phyloP scores from a whole-genome alignment of 2,329 filamentous ascomycete species.

The Thelonectria rubi region DNA sequence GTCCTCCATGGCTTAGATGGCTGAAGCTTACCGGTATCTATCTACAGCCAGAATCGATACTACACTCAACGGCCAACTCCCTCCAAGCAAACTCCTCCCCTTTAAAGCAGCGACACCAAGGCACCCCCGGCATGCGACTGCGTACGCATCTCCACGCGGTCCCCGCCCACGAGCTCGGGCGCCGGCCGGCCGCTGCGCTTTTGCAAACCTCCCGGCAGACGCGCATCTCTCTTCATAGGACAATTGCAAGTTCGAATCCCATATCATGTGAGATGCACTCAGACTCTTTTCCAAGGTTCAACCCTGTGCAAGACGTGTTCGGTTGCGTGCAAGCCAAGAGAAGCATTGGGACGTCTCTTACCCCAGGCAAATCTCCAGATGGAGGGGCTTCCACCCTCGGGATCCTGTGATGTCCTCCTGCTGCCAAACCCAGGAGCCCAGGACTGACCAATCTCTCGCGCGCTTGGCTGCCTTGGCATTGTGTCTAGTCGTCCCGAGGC shows the following conservation, averaged over 20 bases:
- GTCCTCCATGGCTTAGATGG: too few relatives aligned
- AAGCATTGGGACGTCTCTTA: neutral
- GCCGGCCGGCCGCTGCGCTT: neutral
- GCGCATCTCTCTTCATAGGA: neutral
- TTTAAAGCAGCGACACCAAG: neutral
- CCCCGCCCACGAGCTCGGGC: neutral
- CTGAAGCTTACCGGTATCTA: neutral
- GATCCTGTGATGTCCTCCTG: conserved; percentile 15
- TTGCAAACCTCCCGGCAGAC: neutral
- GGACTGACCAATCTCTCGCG: conserved; percentile 17
- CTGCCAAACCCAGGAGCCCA: neutral
- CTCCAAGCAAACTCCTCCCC: neutral
- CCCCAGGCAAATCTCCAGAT: neutral
- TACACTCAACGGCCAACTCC: neutral
- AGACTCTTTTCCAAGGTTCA: neutral
- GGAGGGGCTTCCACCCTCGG: neutral
- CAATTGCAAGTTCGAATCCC: neutral
- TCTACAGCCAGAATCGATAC: too few relatives aligned
- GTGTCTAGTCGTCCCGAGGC: neutral
- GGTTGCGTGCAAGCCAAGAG: neutral
- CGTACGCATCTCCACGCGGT: conserved; percentile 1
- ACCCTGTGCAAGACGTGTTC: neutral
- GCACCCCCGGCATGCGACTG: neutral
- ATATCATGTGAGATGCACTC: neutral
- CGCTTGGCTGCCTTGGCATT: conserved; percentile 22